Percentiles rank a stretch among this genome's conserved stretches.
Evolutionary conservation across 208 protist species (phyloP).

Genomic region (Plasmodiophora brassicae): DNA sequence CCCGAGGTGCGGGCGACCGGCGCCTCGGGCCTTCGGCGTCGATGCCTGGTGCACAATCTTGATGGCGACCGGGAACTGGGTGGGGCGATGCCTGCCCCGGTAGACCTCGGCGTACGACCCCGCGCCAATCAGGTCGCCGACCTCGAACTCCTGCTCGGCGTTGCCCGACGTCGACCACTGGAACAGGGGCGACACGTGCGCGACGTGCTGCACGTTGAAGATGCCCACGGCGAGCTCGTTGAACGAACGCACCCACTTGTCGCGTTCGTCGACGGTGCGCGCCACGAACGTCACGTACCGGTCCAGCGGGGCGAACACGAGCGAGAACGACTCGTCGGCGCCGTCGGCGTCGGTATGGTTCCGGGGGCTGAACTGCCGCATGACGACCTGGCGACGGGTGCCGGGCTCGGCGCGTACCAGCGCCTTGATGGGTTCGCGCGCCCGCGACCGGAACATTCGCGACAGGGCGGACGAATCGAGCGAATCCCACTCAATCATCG

Average conservation of each 20-base stretch:
- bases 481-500: too few relatives aligned
- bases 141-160: not conserved
- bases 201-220: not conserved
- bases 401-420: too few relatives aligned
- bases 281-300: not conserved
- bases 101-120: conserved; percentile 23
- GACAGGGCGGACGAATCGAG: too few relatives aligned
- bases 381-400: too few relatives aligned
- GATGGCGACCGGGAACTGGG: not conserved
- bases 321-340: too few relatives aligned
- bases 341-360: too few relatives aligned
- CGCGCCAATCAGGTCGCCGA: not conserved
- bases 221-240: not conserved
- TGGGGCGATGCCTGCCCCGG: not conserved
- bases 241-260: not conserved
- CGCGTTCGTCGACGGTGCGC: not conserved
- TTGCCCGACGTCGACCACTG: not conserved
- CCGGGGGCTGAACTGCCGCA: too few relatives aligned
- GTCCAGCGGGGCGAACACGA: not conserved
- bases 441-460: too few relatives aligned
- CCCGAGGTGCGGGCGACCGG: too few relatives aligned
- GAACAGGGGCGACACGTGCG: conserved; percentile 7
- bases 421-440: too few relatives aligned
- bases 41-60: not conserved
- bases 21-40: not conserved